Base-by-base conservation (phyloP, 805 yeast genomes). In the Lipomyces yamadae region DNA sequence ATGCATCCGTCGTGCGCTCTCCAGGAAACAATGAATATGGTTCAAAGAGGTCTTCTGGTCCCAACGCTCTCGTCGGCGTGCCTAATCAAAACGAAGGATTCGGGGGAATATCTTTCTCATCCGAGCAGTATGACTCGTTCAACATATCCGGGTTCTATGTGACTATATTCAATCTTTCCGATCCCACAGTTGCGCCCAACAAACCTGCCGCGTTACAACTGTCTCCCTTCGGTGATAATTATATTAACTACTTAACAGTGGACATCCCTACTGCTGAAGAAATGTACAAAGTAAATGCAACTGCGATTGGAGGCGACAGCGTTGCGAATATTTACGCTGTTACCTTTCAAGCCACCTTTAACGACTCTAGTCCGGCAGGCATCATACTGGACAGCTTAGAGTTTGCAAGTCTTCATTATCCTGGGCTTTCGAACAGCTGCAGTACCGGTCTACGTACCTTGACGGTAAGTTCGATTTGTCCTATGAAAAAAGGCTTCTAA, bases 1-100 rank as follows among this genome's bases (percentile, higher is more conserved):
- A 32, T 29, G 6, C 10, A 32, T 30, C 34, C 29, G 58, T 56
- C 42, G 58, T 56, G 32, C 42, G 58, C 58, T 56, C 42, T 32
- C 45, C 33, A 3, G 45, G 45, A 56, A 56, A 56, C 58, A 35
- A 35, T 32, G 30, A 18, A 35, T 56, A 56, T 13, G 58, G 58
- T 35, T 56, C 58, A 56, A 56, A 56, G 58, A 39, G 58, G 45
- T 56, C 58, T 29, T 56, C 58, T 29, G 58, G 58, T 32, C 37
- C 58, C 30, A 56, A 56, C 18, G 58, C 42, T 4, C n/a, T 56
- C 18, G 58, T 39, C 6, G 6, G 2, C 18, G 37, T 10, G 45
- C 15, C 58, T 13, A 29, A n/a, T 56, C 58, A 56, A 56, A n/a
- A 42, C 4, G 58, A 32, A 3, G 45, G 58, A 1, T 34, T 56